phyloP scores from a whole-genome alignment of 345 rosid species.

The Moricandia moricandioides region DNA sequence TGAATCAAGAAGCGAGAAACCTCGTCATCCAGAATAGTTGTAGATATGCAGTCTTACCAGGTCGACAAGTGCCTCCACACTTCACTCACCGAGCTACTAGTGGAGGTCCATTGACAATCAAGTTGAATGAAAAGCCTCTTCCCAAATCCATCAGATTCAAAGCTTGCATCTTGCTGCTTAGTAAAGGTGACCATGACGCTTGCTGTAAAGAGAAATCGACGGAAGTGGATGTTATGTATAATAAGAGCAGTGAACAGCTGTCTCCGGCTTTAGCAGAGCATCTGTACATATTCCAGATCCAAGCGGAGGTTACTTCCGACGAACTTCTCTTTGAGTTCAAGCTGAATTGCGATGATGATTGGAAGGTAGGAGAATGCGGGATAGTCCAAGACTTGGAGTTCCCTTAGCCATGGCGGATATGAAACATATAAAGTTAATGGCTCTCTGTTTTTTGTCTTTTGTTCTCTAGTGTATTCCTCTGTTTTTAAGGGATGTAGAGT shows the following conservation, averaged over 20 bases:
- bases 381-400: neutral
- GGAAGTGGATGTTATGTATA: neutral
- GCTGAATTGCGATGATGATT: neutral
- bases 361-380: neutral
- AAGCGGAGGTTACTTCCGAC: neutral
- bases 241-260: neutral
- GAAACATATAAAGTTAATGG: neutral
- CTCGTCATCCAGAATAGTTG: neutral
- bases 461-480: neutral
- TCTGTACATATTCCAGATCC: neutral
- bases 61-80: neutral
- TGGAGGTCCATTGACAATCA: neutral
- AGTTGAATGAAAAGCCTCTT: neutral
- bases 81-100: neutral
- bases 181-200: neutral
- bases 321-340: neutral
- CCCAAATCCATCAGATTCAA: neutral
- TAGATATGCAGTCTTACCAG: neutral
- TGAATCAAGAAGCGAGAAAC: conserved; percentile 1
- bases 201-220: neutral
- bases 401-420: neutral
- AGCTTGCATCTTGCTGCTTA: neutral
- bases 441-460: neutral
- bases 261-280: neutral
- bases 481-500: neutral